Evolutionary conservation across 2,329 filamentous ascomycete species (phyloP).

Genomic region (Paecilomyces variotii): DNA sequence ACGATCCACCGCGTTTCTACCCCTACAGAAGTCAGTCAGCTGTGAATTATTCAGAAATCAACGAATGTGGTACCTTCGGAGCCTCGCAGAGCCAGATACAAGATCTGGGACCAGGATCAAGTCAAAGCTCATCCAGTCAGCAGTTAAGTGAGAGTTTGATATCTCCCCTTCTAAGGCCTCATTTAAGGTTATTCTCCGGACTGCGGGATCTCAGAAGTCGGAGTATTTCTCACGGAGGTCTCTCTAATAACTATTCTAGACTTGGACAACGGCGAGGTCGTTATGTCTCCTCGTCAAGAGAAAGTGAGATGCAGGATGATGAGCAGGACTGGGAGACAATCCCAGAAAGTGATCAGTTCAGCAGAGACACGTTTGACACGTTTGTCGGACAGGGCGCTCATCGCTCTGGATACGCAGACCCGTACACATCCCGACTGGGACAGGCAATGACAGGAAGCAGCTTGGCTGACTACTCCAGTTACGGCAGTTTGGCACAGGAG

Average conservation of each 20-base stretch:
- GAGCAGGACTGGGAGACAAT: neutral
- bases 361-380: neutral
- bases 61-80: neutral
- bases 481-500: neutral
- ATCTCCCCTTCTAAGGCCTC: neutral
- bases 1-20: neutral
- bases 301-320: neutral
- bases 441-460: neutral
- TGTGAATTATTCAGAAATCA: neutral
- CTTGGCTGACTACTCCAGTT: neutral
- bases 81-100: neutral
- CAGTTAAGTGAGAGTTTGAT: neutral
- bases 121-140: neutral
- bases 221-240: neutral
- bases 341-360: neutral
- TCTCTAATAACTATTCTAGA: neutral
- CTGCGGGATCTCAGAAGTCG: neutral
- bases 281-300: neutral
- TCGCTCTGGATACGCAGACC: neutral
- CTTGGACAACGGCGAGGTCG: neutral
- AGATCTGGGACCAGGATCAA: neutral
- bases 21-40: neutral
- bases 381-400: neutral
- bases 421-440: neutral
- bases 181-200: neutral